Percentiles rank a stretch among this genome's conserved stretches.
These are phyloP conservation scores for Trichaptum fuscoviolaceum DNA, from an alignment of 768 basidiomycete species.

Conservation along the genomic window DNA sequence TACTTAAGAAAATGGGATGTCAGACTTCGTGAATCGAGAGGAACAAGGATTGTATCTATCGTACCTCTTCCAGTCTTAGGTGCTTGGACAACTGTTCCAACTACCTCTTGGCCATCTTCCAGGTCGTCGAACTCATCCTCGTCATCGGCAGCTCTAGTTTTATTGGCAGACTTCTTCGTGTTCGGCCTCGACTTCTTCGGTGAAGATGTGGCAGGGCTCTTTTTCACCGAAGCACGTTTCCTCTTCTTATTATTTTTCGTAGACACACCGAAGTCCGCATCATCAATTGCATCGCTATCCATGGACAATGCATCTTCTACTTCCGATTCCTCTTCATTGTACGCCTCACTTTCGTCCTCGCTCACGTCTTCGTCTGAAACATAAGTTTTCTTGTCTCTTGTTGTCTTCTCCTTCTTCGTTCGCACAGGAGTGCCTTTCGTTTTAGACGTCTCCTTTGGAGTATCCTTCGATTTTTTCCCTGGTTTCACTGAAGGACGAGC, in stretches of 20 bases:
- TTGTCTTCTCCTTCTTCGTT: neutral
- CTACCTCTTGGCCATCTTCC: slow-evolving; percentile 62
- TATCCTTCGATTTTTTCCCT: neutral
- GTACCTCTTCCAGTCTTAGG: slow-evolving; percentile 78
- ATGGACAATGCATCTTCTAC: slow-evolving; percentile 23
- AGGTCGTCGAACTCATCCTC: slow-evolving; percentile 41
- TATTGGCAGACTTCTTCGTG: slow-evolving; percentile 20
- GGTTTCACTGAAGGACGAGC: neutral
- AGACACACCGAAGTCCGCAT: slow-evolving; percentile 18
- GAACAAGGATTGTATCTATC: slow-evolving; percentile 14
- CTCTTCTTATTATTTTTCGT: slow-evolving; percentile 21
- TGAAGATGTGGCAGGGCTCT: slow-evolving; percentile 8
- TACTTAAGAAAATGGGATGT: slow-evolving; percentile 36
- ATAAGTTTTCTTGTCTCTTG: neutral
- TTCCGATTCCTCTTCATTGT: slow-evolving; percentile 4
- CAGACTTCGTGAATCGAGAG: slow-evolving; percentile 3
- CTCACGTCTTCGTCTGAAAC: neutral
- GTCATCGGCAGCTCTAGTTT: slow-evolving; percentile 27
- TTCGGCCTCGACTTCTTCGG: slow-evolving; percentile 12
- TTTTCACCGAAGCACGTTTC: slow-evolving; percentile 18
- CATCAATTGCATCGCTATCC: slow-evolving; percentile 33
- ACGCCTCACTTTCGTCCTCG: neutral
- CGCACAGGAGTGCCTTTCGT: neutral
- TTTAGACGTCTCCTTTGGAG: neutral
- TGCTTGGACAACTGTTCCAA: slow-evolving; percentile 74